Conservation (phyloP, 495 filamentous ascomycete genomes). For the Antarctomyces pellizariae region DNA sequence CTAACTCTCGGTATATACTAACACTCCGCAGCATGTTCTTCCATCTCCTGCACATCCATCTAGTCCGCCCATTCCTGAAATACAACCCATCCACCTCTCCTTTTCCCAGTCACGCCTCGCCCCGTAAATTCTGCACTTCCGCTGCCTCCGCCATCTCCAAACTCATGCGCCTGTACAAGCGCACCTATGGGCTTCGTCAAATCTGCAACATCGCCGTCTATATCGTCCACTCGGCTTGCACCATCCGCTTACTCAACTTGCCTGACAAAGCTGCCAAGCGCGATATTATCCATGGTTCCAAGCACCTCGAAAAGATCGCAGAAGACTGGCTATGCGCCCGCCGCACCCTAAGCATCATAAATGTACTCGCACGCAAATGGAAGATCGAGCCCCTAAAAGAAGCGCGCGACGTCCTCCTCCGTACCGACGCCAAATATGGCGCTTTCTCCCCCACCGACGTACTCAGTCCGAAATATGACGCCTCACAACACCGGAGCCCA, state of each 20-base stretch:
- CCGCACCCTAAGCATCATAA: slow-evolving; percentile 64
- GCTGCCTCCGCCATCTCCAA: slow-evolving; percentile 79
- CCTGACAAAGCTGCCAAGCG: slow-evolving; percentile 71
- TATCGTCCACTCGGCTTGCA: slow-evolving; percentile 80
- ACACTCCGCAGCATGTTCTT: slow-evolving; percentile 64
- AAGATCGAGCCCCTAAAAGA: slow-evolving; percentile 68
- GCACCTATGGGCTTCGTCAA: slow-evolving; percentile 69
- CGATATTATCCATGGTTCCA: slow-evolving; percentile 73
- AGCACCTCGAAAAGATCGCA: slow-evolving; percentile 84
- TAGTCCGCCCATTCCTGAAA: slow-evolving; percentile 89
- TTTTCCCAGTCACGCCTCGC: slow-evolving; percentile 69
- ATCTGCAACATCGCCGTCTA: slow-evolving; percentile 94
- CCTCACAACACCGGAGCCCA: too few species aligned
- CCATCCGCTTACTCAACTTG: slow-evolving; percentile 81
- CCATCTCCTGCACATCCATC: slow-evolving; percentile 85
- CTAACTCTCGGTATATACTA: too few species aligned
- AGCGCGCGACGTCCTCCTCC: slow-evolving; percentile 44
- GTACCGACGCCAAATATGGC: slow-evolving; percentile 31
- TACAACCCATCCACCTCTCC: slow-evolving; percentile 63
- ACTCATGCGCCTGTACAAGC: slow-evolving; percentile 77
- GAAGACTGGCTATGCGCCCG: slow-evolving; percentile 85
- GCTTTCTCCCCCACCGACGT: slow-evolving; percentile 30
- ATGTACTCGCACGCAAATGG: slow-evolving; percentile 67
- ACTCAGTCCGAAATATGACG: slow-evolving; percentile 27
- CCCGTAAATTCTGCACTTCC: slow-evolving; percentile 71